Conservation (phyloP, 2,329 filamentous ascomycete species). For the Colletotrichum nymphaeae region DNA sequence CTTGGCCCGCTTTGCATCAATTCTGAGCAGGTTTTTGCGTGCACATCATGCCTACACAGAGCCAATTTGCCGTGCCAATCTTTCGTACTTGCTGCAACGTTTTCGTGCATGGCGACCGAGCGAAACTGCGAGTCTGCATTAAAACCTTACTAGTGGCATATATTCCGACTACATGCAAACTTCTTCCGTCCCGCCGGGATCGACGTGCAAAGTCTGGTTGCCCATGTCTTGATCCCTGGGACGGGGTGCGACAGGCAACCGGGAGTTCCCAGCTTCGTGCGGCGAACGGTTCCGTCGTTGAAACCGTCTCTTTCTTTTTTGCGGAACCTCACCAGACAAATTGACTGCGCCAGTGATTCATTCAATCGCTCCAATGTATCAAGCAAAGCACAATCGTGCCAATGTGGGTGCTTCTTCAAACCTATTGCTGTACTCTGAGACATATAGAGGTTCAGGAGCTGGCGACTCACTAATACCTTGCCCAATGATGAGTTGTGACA, state of each 20-base stretch:
- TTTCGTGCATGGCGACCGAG: background rate
- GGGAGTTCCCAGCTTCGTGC: constrained; percentile 7
- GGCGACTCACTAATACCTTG: background rate
- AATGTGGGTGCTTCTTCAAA: background rate
- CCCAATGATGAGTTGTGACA: background rate
- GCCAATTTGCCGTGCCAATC: background rate
- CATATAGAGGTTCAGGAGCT: background rate
- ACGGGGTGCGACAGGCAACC: background rate
- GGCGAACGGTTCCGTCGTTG: constrained; percentile 6
- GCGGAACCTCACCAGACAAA: background rate
- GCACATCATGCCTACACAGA: constrained; percentile 1
- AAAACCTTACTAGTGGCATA: background rate
- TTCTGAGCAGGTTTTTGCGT: constrained; percentile 11
- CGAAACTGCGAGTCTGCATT: background rate
- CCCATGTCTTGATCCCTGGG: background rate
- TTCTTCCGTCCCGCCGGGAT: background rate
- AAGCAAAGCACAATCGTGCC: background rate
- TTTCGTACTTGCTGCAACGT: background rate
- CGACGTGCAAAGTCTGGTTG: background rate
- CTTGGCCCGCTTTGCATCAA: constrained; percentile 11
- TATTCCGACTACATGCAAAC: background rate
- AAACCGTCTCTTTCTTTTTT: background rate
- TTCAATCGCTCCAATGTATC: background rate
- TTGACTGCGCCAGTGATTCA: background rate
- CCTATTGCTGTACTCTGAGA: background rate